phyloP scores from a whole-genome alignment of 2,329 filamentous ascomycete species.

The Orbilia oligospora region DNA sequence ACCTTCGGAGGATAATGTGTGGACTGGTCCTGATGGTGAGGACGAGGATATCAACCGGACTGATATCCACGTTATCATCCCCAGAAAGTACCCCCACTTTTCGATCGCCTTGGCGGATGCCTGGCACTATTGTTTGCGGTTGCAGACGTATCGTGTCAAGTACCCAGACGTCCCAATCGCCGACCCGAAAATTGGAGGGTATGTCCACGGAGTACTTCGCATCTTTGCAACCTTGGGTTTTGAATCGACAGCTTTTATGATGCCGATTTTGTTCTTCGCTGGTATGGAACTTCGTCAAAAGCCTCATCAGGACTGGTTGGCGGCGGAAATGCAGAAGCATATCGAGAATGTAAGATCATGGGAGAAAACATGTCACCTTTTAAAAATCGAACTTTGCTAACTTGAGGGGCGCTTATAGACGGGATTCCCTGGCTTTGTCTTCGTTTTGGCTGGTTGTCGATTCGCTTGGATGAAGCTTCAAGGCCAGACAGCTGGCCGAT shows the following conservation, averaged over 20 bases:
- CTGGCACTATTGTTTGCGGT: conserved; percentile 62
- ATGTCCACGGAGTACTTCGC: conserved; percentile 62
- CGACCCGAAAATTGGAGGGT: conserved; percentile 61
- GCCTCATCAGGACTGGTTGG: conserved; percentile 63
- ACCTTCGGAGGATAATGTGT: conserved; percentile 59
- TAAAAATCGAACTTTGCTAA: background rate
- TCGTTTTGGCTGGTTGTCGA: conserved; percentile 62
- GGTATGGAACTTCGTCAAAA: conserved; percentile 64
- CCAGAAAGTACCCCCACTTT: conserved; percentile 62
- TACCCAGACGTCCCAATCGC: conserved; percentile 62
- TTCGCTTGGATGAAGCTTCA: conserved; percentile 63
- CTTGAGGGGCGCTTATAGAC: conserved; percentile 44
- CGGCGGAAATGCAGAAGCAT: conserved; percentile 59
- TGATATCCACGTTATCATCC: conserved; percentile 59
- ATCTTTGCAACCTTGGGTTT: conserved; percentile 62
- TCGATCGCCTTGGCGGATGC: conserved; percentile 62
- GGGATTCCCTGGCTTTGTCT: conserved; percentile 62
- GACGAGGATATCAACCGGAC: conserved; percentile 64
- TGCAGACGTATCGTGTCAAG: conserved; percentile 63
- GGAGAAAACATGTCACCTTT: background rate
- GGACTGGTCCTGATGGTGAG: conserved; percentile 57
- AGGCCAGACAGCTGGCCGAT: conserved; percentile 62
- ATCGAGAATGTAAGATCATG: conserved; percentile 55
- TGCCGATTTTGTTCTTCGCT: conserved; percentile 59
- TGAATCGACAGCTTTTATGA: conserved; percentile 62